These are phyloP conservation scores for Euphrasia arctica DNA, from an alignment of 305 asterid genomes.

Conservation along the genomic window DNA sequence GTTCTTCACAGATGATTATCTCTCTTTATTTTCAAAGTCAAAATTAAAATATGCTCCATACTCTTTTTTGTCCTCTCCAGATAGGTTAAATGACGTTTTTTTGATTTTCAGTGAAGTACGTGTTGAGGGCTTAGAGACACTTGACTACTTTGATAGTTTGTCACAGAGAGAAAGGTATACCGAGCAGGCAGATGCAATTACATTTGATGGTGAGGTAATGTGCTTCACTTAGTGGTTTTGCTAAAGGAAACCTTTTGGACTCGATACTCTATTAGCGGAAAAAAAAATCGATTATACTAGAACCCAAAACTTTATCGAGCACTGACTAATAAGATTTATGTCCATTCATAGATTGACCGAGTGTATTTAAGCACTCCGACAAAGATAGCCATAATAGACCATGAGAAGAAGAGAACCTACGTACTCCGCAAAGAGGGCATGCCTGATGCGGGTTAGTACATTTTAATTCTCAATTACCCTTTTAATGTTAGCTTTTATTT, in stretches of 20 bases:
- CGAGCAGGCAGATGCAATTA: slow-evolving; percentile 92
- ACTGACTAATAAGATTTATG: slow-evolving; percentile 16
- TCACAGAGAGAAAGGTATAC: slow-evolving; percentile 64
- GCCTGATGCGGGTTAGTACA: slow-evolving; percentile 77
- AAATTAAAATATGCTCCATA: slow-evolving; percentile 22
- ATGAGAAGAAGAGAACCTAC: slow-evolving; percentile 86
- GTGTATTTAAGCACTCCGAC: slow-evolving; percentile 80
- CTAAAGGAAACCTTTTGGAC: slow-evolving; percentile 12
- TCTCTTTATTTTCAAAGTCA: not conserved
- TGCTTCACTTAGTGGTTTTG: slow-evolving; percentile 18
- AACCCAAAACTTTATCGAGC: not conserved
- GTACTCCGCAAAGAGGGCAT: slow-evolving; percentile 84
- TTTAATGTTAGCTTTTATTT: slow-evolving; percentile 15
- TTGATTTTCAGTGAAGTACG: slow-evolving; percentile 87
- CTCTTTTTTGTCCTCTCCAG: slow-evolving; percentile 33
- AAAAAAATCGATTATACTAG: slow-evolving; percentile 1
- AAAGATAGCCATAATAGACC: slow-evolving; percentile 88
- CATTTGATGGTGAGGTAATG: slow-evolving; percentile 84
- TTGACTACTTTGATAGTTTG: slow-evolving; percentile 77
- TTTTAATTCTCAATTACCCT: slow-evolving; percentile 7
- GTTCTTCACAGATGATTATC: not conserved
- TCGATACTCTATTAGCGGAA: not conserved
- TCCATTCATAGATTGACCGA: slow-evolving; percentile 60
- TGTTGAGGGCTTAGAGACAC: slow-evolving; percentile 69
- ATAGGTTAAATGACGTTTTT: slow-evolving; percentile 34